phyloP scores from a whole-genome alignment of 2,329 filamentous ascomycete species.

The Scytalidium sp. region DNA sequence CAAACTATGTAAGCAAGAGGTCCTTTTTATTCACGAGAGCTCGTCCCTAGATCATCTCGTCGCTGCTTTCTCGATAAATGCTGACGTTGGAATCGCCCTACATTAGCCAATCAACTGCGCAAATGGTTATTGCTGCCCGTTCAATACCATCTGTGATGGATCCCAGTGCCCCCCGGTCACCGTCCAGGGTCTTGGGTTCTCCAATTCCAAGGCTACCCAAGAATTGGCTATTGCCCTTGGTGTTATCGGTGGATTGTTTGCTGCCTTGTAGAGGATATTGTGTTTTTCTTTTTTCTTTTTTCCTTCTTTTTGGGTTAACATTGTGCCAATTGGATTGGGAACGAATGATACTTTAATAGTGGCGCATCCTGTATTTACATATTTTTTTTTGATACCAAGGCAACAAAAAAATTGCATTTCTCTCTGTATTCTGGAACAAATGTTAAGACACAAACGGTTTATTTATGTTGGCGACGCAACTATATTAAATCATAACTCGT shows the following conservation, averaged over 20 bases:
- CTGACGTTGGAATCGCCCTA: not conserved
- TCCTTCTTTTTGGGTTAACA: too few relatives aligned
- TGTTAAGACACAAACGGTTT: too few relatives aligned
- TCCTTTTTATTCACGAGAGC: not conserved
- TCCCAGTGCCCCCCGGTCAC: not conserved
- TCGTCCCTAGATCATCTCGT: not conserved
- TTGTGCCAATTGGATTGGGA: too few relatives aligned
- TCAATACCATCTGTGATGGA: not conserved
- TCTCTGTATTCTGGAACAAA: too few relatives aligned
- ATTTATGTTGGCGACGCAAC: too few relatives aligned
- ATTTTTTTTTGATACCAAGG: too few relatives aligned
- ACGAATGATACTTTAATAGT: too few relatives aligned
- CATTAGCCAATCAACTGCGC: constrained; percentile 2
- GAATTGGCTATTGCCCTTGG: constrained; percentile 2
- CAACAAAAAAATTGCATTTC: too few relatives aligned
- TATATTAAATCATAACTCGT: too few relatives aligned
- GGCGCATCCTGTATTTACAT: too few relatives aligned
- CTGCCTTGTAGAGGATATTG: not conserved
- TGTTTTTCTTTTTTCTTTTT: too few relatives aligned
- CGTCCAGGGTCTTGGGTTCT: not conserved
- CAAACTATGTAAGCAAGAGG: constrained; percentile 1
- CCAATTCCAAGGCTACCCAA: not conserved
- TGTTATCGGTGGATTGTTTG: constrained; percentile 2
- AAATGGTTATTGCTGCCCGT: constrained; percentile 3
- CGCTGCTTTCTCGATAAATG: not conserved